These are phyloP conservation scores for Cercospora nicotianae DNA, from an alignment of 2,329 filamentous ascomycete genomes.

Conservation along the genomic window DNA sequence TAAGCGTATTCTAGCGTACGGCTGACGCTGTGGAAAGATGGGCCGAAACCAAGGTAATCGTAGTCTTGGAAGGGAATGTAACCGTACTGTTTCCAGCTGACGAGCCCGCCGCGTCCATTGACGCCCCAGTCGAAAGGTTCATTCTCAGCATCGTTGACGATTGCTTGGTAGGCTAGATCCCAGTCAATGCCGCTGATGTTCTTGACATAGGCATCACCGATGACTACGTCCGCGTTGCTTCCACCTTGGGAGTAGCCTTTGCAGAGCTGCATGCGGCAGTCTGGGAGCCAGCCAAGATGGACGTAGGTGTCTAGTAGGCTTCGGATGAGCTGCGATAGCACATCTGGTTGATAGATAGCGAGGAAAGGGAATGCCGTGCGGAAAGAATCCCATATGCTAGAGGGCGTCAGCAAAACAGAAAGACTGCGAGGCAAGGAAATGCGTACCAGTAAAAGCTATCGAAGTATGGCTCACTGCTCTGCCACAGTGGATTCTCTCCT, in stretches of 20 bases:
- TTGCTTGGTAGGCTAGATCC: constrained; percentile 66
- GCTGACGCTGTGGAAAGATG: constrained; percentile 66
- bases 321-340: constrained; percentile 64
- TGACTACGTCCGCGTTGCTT: constrained; percentile 55
- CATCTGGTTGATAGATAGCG: constrained; percentile 61
- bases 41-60: constrained; percentile 65
- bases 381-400: constrained; percentile 59
- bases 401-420: neutral
- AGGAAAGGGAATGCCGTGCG: constrained; percentile 64
- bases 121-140: constrained; percentile 69
- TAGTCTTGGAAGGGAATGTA: constrained; percentile 55
- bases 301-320: constrained; percentile 68
- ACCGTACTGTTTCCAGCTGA: constrained; percentile 67
- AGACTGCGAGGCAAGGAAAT: neutral
- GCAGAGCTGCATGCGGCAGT: constrained; percentile 69
- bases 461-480: constrained; percentile 65
- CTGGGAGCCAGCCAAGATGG: constrained; percentile 68
- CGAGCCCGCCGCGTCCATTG: constrained; percentile 67
- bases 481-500: constrained; percentile 67
- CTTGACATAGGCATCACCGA: constrained; percentile 68
- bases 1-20: constrained; percentile 70
- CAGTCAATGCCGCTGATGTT: constrained; percentile 62
- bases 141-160: constrained; percentile 70
- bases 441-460: constrained; percentile 63
- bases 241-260: constrained; percentile 62